Conservation (phyloP, 768 basidiomycete species). For the Lactarius evosmus region DNA sequence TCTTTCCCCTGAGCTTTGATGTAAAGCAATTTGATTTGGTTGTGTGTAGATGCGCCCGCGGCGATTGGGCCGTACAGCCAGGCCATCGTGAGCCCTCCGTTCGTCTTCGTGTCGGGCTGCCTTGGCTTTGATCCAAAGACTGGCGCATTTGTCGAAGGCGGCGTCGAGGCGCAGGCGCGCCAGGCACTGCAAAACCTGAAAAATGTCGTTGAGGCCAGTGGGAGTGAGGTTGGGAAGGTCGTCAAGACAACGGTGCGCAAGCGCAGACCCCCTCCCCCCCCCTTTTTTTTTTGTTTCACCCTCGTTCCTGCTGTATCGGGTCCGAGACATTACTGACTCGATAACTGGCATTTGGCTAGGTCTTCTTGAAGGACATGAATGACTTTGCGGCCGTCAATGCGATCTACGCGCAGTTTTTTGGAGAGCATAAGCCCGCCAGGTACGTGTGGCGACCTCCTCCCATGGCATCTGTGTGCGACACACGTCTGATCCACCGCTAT, state of each 20-base stretch:
- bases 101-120: constrained; percentile 88
- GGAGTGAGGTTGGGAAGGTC: constrained; percentile 73
- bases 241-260: constrained; percentile 84
- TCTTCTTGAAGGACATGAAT: constrained; percentile 90
- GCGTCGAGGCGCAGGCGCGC: constrained; percentile 74
- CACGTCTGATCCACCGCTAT: background rate
- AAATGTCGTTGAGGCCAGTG: constrained; percentile 78
- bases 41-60: constrained; percentile 60
- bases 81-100: constrained; percentile 76
- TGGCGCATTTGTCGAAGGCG: constrained; percentile 66
- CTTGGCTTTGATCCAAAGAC: constrained; percentile 77
- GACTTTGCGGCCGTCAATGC: constrained; percentile 83
- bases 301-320: background rate
- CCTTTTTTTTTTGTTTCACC: too few relatives aligned
- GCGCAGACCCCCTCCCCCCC: too few relatives aligned
- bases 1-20: background rate
- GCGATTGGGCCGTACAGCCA: constrained; percentile 89
- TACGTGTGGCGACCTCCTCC: constrained; percentile 11
- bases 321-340: background rate
- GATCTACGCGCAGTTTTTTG: constrained; percentile 82
- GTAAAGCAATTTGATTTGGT: background rate
- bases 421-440: constrained; percentile 87
- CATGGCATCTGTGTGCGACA: too few relatives aligned
- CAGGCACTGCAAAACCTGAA: constrained; percentile 87
- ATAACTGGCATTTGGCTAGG: constrained; percentile 52